Base-by-base conservation (phyloP, 352 stramenopile species). In the Pythium vanterpoolii region DNA sequence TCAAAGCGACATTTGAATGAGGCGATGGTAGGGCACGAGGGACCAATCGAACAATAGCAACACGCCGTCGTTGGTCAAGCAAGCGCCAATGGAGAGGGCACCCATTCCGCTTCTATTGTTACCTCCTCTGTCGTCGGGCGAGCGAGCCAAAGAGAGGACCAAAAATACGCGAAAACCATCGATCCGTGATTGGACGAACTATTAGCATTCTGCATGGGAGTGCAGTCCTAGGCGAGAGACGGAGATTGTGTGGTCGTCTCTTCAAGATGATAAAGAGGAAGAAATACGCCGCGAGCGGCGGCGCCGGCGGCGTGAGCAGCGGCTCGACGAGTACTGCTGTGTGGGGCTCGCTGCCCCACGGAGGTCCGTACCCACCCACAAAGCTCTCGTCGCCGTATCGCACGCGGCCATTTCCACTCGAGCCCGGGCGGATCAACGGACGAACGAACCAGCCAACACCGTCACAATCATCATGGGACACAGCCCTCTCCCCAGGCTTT, bases 1-100 rank as follows among this genome's bases (percentile, higher is more conserved):
- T 92, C 74, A 89, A 87, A 62, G 80, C 79, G 34, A 89, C 79
- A 16, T 92, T 92, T 62, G 81, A 90, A 66, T 90, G 75, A 89
- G 39, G 24, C 16, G 13, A n/a, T n/a, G n/a, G n/a, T n/a, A n/a
- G n/a, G n/a, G n/a, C n/a, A n/a, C n/a, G n/a, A n/a, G n/a, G n/a
- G n/a, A n/a, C n/a, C n/a, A 54, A 54, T 54, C 47, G 47, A 54
- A 54, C 30, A 43, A 54, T 54, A 54, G 21, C 27, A 43, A 31
- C 28, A n/a, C 9, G 26, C 21, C 28, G 31, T 54, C 31, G 10
- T 30, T 53, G 30, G 18, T 39, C 19, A 43, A 39, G 45, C 24
- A 27, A 28, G 38, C 38, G 38, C n/a, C n/a, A n/a, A n/a, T n/a
- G n/a, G n/a, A n/a, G n/a, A n/a, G 18, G 18, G 3, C 16, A 52